Conservation (phyloP, 257 asterid species). For the Pogostemon cablin region DNA sequence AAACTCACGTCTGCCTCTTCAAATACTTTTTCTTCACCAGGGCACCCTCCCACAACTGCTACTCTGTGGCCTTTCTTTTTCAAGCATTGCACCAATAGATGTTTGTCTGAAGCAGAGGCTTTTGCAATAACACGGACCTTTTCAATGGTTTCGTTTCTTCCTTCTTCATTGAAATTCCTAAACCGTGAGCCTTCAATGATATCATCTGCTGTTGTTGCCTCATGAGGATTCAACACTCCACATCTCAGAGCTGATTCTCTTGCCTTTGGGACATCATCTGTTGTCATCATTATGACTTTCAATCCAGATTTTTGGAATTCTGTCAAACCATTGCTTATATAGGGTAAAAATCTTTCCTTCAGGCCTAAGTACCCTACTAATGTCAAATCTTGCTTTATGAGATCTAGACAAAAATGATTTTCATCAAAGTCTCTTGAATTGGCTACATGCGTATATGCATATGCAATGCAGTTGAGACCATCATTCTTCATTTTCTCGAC, state of each 20-base stretch:
- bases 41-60: constrained; percentile 30
- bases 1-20: constrained; percentile 19
- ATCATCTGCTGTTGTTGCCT: background rate
- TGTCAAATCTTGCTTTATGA: background rate
- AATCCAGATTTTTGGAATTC: constrained; percentile 28
- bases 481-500: background rate
- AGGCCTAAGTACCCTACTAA: constrained; percentile 26
- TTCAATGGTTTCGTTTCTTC: background rate
- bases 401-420: background rate
- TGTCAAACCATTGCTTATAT: constrained; percentile 15
- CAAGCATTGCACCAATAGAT: constrained; percentile 17
- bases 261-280: constrained; percentile 20
- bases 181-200: constrained; percentile 11
- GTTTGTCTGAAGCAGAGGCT: constrained; percentile 21
- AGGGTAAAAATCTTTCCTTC: background rate
- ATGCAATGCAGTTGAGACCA: constrained; percentile 25
- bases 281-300: constrained; percentile 26
- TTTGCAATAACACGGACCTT: constrained; percentile 1
- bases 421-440: background rate
- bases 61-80: constrained; percentile 18
- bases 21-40: constrained; percentile 14
- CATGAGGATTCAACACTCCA: constrained; percentile 2
- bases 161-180: background rate
- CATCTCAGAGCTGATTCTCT: constrained; percentile 4
- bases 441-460: constrained; percentile 10